phyloP scores from a whole-genome alignment of 1,284 basidiomycete genomes.

The Meripilus lineatus region DNA sequence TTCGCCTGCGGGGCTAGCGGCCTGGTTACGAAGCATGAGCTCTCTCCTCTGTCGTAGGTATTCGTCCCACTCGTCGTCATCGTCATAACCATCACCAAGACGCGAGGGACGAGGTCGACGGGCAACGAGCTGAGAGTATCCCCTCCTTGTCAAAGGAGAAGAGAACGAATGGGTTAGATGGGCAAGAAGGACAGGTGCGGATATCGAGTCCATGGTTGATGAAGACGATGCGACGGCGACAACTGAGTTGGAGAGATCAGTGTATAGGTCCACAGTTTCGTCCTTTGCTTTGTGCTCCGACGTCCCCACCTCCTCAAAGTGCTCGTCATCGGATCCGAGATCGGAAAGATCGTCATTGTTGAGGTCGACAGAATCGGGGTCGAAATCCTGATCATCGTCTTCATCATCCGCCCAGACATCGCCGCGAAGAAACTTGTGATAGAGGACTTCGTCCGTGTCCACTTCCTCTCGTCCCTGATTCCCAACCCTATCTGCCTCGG shows the following conservation, averaged over 20 bases:
- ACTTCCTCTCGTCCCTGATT: background rate
- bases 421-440: background rate
- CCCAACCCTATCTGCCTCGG: too few relatives aligned
- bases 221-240: conserved; percentile 23
- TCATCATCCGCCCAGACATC: conserved; percentile 18
- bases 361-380: conserved; percentile 19
- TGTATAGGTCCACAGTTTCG: conserved; percentile 38
- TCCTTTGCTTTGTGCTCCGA: conserved; percentile 27
- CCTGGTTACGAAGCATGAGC: background rate
- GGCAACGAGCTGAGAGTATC: conserved; percentile 35
- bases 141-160: conserved; percentile 42
- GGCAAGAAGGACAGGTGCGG: conserved; percentile 44
- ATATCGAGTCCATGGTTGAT: too few relatives aligned
- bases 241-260: conserved; percentile 36
- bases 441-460: background rate
- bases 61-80: conserved; percentile 25
- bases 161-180: conserved; percentile 39
- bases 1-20: conserved; percentile 11
- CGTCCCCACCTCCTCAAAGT: conserved; percentile 6
- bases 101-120: conserved; percentile 11
- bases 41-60: conserved; percentile 18
- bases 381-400: conserved; percentile 15
- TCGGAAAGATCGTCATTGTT: conserved; percentile 46
- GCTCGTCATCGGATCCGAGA: conserved; percentile 10
- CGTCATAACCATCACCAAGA: conserved; percentile 5